Evolutionary conservation across 768 basidiomycete species (phyloP), one percentile per base, ranked within the genome.

Genomic region (Tulasnella sp.): DNA sequence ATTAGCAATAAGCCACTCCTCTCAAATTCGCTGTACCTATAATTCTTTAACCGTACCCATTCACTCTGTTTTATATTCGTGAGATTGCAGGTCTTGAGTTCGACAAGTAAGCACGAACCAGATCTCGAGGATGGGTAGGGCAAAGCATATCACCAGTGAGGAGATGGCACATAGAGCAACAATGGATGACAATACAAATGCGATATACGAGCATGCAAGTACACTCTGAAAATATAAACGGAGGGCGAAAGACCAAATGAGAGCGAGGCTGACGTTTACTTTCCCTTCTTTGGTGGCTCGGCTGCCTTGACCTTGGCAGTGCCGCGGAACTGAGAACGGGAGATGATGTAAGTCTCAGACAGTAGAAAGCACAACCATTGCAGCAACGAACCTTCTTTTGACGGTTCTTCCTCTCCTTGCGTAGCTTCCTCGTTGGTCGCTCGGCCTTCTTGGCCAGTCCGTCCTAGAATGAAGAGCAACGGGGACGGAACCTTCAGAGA

Each of bases 391-490:
- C 95, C 90, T 98, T 98, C 91, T 99, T 99, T 75, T 91, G 88
- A 80, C 96, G 90, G 84, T 99, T 99, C 88, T 99, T 99, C 79
- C 97, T 89, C 86, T 98, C 96, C 86, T 98, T 98, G 83, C 97
- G 90, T 82, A 98, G 89, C 82, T 98, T 98, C 79, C 97, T 91
- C 76, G 94, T 94, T 69, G 96, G 84, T 82, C 90, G 94, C 52
- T 94, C 92, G 75, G 90, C 89, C 84, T 98, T 97, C 75, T 85
- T 73, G 39, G 77, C 80, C 64, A 94, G 80, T 67, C 90, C 90
- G 75, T 85, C 87, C 92, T 94, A 75, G 22, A 67, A 67, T 52
- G 39, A 72, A 14, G 32, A 5, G 29, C 3, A 36, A 36, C 19
- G 66, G 47, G 36, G 3, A 34, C 34, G 12, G 16, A 19, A 16